These are phyloP conservation scores for Paramecium sexaurelia DNA, from an alignment of 73 alveolate species.

Conservation along the genomic window DNA sequence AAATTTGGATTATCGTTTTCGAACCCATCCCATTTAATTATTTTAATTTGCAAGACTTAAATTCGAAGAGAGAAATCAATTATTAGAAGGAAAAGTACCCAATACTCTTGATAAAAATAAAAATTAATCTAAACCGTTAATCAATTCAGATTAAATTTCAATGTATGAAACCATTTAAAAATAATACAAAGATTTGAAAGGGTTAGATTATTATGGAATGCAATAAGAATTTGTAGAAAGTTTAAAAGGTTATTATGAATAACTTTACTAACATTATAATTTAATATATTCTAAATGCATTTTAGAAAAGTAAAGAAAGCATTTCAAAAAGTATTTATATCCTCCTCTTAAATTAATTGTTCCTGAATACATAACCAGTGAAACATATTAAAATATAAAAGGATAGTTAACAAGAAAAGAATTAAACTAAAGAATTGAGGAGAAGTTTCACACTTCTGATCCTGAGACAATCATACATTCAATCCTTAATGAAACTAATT, in stretches of 20 bases:
- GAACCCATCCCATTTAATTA: constrained; percentile 61
- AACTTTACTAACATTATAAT: constrained; percentile 58
- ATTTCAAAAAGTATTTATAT: constrained; percentile 61
- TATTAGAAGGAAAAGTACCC: constrained; percentile 36
- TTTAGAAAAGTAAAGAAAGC: constrained; percentile 60
- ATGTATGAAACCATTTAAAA: constrained; percentile 60
- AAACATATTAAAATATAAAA: constrained; percentile 4
- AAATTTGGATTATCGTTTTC: constrained; percentile 60
- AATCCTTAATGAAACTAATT: constrained; percentile 65
- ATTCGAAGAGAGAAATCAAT: constrained; percentile 49
- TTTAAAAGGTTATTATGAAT: constrained; percentile 46
- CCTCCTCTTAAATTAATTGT: constrained; percentile 66
- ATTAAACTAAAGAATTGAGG: constrained; percentile 45
- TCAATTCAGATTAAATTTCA: constrained; percentile 41
- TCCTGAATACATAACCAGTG: constrained; percentile 68
- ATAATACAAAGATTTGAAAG: constrained; percentile 57
- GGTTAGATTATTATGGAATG: constrained; percentile 67
- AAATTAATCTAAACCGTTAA: background rate
- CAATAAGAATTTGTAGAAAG: constrained; percentile 55
- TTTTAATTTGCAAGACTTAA: constrained; percentile 64
- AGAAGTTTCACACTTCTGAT: constrained; percentile 62
- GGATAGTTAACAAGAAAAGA: constrained; percentile 56
- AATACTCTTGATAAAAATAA: constrained; percentile 38
- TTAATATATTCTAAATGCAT: constrained; percentile 61
- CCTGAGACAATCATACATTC: constrained; percentile 71